A percentile compares a stretch with the other conserved stretches of the same genome.
Conservation (phyloP, 345 rosid species). For the Ricinus communis region DNA sequence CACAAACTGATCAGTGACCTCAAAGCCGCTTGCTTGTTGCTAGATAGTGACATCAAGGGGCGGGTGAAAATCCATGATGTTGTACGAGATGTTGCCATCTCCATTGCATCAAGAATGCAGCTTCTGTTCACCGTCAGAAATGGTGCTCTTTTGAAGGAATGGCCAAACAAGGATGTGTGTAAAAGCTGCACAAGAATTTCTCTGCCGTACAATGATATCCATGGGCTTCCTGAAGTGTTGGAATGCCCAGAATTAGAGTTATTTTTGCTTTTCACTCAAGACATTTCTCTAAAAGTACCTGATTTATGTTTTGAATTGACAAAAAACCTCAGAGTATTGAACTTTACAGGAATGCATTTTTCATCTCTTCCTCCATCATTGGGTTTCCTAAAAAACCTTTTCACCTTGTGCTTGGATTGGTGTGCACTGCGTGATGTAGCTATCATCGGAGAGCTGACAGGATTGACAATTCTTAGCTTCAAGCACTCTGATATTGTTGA, state of each 20-base stretch:
- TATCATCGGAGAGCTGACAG: slow-evolving; percentile 17
- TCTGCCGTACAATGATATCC: neutral
- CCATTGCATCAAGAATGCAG: neutral
- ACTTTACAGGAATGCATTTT: neutral
- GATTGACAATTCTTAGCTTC: slow-evolving; percentile 34
- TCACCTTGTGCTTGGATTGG: neutral
- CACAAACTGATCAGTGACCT: neutral
- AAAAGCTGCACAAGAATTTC: neutral
- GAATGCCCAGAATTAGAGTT: slow-evolving; percentile 9
- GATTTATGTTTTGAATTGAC: neutral
- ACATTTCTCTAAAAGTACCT: neutral
- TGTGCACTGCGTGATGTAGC: neutral
- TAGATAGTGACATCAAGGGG: neutral
- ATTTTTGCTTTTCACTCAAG: neutral
- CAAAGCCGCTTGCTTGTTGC: neutral
- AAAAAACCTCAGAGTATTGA: slow-evolving; percentile 14
- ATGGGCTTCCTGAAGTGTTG: slow-evolving; percentile 1
- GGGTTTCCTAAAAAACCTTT: neutral
- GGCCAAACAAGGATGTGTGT: neutral
- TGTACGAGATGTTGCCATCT: neutral
- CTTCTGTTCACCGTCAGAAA: neutral
- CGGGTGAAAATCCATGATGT: slow-evolving; percentile 5
- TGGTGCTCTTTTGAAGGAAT: neutral
- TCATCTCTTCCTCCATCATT: slow-evolving; percentile 7
- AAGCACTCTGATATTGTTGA: slow-evolving; percentile 11